These are phyloP conservation scores for Candida sojae DNA, from an alignment of 1,139 yeast genomes.

Conservation along the genomic window DNA sequence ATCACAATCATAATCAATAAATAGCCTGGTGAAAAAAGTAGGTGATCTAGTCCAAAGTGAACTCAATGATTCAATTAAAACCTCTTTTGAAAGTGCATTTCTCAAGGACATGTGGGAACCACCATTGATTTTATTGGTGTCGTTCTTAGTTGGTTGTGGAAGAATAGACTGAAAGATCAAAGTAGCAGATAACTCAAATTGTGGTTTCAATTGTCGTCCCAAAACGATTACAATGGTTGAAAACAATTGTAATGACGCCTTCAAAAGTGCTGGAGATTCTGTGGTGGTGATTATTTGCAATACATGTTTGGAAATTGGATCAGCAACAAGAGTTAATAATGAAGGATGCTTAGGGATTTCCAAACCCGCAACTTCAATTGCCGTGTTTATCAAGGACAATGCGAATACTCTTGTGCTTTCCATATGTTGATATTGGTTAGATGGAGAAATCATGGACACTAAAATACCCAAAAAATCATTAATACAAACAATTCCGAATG, in stretches of 20 bases:
- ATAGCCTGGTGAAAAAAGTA: slow-evolving; percentile 71
- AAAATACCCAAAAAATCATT: slow-evolving; percentile 72
- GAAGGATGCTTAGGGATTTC: slow-evolving; percentile 67
- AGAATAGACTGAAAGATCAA: slow-evolving; percentile 58
- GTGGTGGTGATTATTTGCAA: slow-evolving; percentile 75
- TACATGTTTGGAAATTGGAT: slow-evolving; percentile 79
- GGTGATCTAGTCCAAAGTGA: slow-evolving; percentile 85
- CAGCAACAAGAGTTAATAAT: slow-evolving; percentile 68
- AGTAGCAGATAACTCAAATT: slow-evolving; percentile 64
- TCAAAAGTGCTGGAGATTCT: slow-evolving; percentile 68
- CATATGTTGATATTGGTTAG: slow-evolving; percentile 80
- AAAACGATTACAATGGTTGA: slow-evolving; percentile 64
- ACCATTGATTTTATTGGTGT: slow-evolving; percentile 24
- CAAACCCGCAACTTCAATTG: slow-evolving; percentile 80
- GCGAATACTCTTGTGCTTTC: slow-evolving; percentile 88
- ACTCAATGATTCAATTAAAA: slow-evolving; percentile 81
- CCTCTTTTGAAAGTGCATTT: slow-evolving; percentile 58
- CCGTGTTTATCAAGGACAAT: slow-evolving; percentile 69
- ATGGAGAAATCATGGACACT: slow-evolving; percentile 82
- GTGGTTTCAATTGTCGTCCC: slow-evolving; percentile 61
- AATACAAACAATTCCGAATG: slow-evolving; percentile 69
- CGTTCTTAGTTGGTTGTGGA: slow-evolving; percentile 32
- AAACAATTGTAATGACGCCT: slow-evolving; percentile 74
- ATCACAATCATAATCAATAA: slow-evolving; percentile 88
- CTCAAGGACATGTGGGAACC: slow-evolving; percentile 28